phyloP scores from a whole-genome alignment of 345 rosid genomes.

The Gossypium thurberi region DNA sequence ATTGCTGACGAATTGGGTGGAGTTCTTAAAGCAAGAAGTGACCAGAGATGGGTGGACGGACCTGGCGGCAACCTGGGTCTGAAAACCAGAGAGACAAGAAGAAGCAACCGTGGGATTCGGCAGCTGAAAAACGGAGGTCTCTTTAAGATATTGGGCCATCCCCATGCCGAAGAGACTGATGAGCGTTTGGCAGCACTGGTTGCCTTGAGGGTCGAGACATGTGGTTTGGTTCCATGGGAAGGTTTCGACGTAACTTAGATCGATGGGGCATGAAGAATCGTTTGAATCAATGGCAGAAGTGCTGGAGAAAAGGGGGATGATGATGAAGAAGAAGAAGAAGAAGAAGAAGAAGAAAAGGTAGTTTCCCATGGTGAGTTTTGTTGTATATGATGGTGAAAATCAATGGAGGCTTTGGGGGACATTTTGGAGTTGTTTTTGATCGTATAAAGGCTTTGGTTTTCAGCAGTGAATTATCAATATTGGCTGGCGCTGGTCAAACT shows the following conservation, averaged over 20 bases:
- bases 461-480: conserved; percentile 2
- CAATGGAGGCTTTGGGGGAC: background rate
- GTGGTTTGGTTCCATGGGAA: conserved; percentile 51
- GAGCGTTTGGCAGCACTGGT: conserved; percentile 46
- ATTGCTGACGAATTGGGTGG: conserved; percentile 33
- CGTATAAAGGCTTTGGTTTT: background rate
- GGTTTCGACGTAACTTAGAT: conserved; percentile 43
- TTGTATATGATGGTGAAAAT: background rate
- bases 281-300: conserved; percentile 8
- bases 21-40: conserved; percentile 30
- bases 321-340: conserved; percentile 10
- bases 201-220: conserved; percentile 20
- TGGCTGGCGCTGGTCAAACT: conserved; percentile 25
- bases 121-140: conserved; percentile 44
- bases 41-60: conserved; percentile 31
- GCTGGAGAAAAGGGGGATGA: conserved; percentile 17
- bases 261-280: conserved; percentile 42
- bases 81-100: conserved; percentile 39
- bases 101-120: conserved; percentile 23
- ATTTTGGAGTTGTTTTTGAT: too few species aligned
- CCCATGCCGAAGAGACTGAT: conserved; percentile 53
- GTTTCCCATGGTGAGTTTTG: background rate
- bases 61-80: conserved; percentile 22
- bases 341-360: background rate
- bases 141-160: conserved; percentile 41